These are phyloP conservation scores for Sambucus nigra DNA, from an alignment of 129 eudicot genomes.

Conservation along the genomic window DNA sequence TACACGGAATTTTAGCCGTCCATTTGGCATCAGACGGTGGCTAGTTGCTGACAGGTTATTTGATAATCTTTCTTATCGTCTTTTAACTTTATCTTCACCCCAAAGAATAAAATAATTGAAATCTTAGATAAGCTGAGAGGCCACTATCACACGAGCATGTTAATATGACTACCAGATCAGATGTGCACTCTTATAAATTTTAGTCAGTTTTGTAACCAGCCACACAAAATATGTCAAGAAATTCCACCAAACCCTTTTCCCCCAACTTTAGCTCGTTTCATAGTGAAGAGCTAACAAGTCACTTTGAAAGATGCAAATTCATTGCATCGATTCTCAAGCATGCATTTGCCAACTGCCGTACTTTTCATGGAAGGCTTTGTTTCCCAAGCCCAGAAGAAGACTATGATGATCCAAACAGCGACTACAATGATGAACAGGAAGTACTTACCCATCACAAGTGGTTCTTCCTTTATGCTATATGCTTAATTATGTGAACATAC, in stretches of 20 bases:
- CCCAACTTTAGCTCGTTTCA: constrained; percentile 29
- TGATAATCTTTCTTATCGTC: constrained; percentile 10
- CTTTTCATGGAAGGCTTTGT: constrained; percentile 32
- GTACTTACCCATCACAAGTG: constrained; percentile 19
- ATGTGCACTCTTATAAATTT: too few relatives aligned
- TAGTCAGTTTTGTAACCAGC: too few relatives aligned
- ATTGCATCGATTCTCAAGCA: constrained; percentile 44
- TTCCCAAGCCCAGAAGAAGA: constrained; percentile 24
- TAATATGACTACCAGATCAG: constrained; percentile 3
- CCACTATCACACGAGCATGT: constrained; percentile 26
- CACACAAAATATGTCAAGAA: too few relatives aligned
- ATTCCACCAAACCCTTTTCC: too few relatives aligned
- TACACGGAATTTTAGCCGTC: constrained; percentile 15
- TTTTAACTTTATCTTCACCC: constrained; percentile 73
- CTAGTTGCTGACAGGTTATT: constrained; percentile 16
- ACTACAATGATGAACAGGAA: constrained; percentile 58
- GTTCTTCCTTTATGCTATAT: too few relatives aligned
- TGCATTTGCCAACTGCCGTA: constrained; percentile 43
- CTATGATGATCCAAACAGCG: constrained; percentile 15
- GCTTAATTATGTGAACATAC: too few relatives aligned
- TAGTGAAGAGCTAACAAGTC: constrained; percentile 37
- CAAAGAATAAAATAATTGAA: constrained; percentile 35
- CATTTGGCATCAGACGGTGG: constrained; percentile 24
- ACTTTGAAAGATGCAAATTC: constrained; percentile 53
- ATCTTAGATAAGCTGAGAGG: constrained; percentile 17